Percentiles rank a stretch among this genome's conserved stretches.
phyloP scores from a whole-genome alignment of 441 rosid species.

The Gossypium trilobum region DNA sequence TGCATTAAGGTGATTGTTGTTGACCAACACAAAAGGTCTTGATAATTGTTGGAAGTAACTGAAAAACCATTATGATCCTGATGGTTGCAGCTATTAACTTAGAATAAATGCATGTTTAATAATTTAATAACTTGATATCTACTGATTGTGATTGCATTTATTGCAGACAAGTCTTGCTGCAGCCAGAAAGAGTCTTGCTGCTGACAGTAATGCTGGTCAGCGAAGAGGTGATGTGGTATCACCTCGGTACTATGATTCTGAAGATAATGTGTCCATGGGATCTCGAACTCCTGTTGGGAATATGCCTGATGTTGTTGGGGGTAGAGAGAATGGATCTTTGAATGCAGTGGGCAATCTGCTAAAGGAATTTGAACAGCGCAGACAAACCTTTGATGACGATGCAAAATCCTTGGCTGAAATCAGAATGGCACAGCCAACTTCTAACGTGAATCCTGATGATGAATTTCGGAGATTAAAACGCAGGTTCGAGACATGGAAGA shows the following conservation, averaged over 20 bases:
- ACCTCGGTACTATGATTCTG: conserved; percentile 56
- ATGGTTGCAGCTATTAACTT: not conserved
- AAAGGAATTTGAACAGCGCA: conserved; percentile 70
- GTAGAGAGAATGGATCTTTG: conserved; percentile 49
- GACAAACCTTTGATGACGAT: conserved; percentile 56
- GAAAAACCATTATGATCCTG: too few species aligned
- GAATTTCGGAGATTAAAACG: conserved; percentile 59
- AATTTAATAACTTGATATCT: not conserved
- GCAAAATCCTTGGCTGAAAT: conserved; percentile 46
- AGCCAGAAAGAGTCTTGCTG: conserved; percentile 63
- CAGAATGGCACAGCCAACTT: conserved; percentile 30
- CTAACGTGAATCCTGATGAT: conserved; percentile 39
- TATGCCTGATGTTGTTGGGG: conserved; percentile 34
- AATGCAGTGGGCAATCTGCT: conserved; percentile 45
- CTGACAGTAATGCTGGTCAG: conserved; percentile 40
- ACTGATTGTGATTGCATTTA: conserved; percentile 4
- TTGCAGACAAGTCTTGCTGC: conserved; percentile 65
- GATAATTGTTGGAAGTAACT: not conserved
- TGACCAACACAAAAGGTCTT: not conserved
- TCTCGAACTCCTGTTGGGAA: conserved; percentile 54
- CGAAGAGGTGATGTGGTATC: conserved; percentile 47
- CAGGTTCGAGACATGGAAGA: conserved; percentile 79
- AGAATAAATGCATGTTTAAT: not conserved
- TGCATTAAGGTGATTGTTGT: not conserved
- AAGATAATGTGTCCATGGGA: conserved; percentile 46